These are phyloP conservation scores for Pulveroboletus sp. DNA, from an alignment of 768 basidiomycete species.

Conservation along the genomic window DNA sequence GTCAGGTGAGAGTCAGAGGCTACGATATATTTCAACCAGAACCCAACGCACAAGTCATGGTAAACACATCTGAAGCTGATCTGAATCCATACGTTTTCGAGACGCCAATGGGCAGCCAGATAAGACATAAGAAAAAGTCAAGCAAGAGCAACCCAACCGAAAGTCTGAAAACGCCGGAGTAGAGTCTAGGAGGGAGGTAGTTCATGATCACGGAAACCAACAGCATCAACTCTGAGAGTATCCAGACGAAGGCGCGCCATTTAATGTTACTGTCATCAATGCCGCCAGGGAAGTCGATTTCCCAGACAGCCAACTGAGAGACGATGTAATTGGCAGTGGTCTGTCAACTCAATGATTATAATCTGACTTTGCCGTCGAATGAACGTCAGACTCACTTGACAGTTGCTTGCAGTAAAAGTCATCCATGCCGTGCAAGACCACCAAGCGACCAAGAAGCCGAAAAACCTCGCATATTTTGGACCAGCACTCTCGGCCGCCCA, in stretches of 20 bases:
- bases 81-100: conserved; percentile 87
- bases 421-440: conserved; percentile 97
- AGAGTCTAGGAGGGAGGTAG: conserved; percentile 72
- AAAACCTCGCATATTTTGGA: conserved; percentile 77
- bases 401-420: conserved; percentile 86
- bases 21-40: conserved; percentile 16
- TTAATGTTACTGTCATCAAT: conserved; percentile 64
- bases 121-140: conserved; percentile 82
- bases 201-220: conserved; percentile 75
- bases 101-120: conserved; percentile 92
- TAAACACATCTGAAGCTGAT: conserved; percentile 78
- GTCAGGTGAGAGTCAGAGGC: neutral
- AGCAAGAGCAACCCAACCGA: conserved; percentile 71
- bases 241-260: conserved; percentile 86
- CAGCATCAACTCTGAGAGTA: conserved; percentile 68
- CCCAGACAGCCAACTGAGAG: conserved; percentile 78
- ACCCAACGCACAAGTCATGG: conserved; percentile 60
- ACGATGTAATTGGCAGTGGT: conserved; percentile 88
- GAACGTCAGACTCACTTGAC: conserved; percentile 51
- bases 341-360: conserved; percentile 33
- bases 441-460: conserved; percentile 89
- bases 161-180: conserved; percentile 73
- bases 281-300: conserved; percentile 80
- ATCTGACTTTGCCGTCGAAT: neutral
- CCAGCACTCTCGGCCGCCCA: conserved; percentile 95